Base-by-base conservation (phyloP, 345 rosid genomes). In the Lepidium didymum region DNA sequence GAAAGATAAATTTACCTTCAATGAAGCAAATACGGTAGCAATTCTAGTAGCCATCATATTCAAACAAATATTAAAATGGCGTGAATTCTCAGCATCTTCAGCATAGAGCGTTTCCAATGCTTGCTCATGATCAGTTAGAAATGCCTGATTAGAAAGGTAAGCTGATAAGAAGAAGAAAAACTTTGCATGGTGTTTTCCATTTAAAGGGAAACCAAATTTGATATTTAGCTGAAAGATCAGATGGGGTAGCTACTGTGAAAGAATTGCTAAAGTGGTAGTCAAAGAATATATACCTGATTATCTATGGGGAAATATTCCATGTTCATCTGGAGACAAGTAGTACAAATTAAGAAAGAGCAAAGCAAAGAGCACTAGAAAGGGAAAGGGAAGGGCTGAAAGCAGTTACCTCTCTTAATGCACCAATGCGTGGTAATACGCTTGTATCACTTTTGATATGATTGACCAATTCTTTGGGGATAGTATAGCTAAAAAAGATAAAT, bases 251-350 rank as follows among this genome's bases (percentile, higher is more conserved):
- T 29, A 29, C 33, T 29, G 1, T 29, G 7, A 29, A 5, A 29
- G 5, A 29, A 29, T 29, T 29, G 37, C 12, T 8, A 3, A 52
- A 4, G 7, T 23, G 3, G 4, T 4, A 16, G 8, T 11, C 33
- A 14, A 8, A 13, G 21, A 41, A 44, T 12, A 35, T 13, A 12
- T 64, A 85, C 98, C 96, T 92, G 98, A 56, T 74, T 84, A 63
- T 93, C 97, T 50, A 93, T 68, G 31, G 98, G 93, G 76, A 93
- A 93, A 72, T 84, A 93, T 77, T 90, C 96, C 90, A 90, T 70
- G 69, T 93, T 93, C 96, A 93, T 81, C 96, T 92, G 91, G 78
- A 80, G 6, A 46, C 29, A 36, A 65, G 56, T 27, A 23, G 47
- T 51, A 56, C 13, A 16, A 56, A n/a, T 16, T n/a, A 11, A 35